Evolutionary conservation across 83 land plant genomes (phyloP), one percentile per base, ranked within the genome.

Genomic region (Picea mariana): DNA sequence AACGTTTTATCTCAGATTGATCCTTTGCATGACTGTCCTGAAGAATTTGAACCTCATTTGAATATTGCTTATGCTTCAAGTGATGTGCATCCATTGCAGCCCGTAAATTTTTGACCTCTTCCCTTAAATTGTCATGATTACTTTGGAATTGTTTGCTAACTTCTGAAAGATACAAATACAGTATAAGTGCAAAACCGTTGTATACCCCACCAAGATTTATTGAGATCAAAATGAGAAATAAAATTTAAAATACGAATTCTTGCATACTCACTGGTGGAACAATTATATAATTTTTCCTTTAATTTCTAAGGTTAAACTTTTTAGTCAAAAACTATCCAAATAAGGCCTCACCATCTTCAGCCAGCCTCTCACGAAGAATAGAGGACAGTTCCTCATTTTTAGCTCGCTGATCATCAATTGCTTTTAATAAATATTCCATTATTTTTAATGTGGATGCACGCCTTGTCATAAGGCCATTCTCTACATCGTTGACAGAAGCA

Each of bases 1-100:
- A 83, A 40, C 84, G 83, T 80, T 62, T 90, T 18, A 89, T 75
- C 80, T 90, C 91, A 65, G 92, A 90, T 81, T 93, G 95, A 84
- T 88, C 91, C 81, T 92, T 95, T 23, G 93, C 88, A 82, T 92
- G 89, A 68, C 21, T 71, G 67, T 95, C 98, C 62, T 83, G 83
- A 67, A 78, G 85, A 18, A 77, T 84, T 60, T 82, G 88, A 49
- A 95, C 58, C 58, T 93, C 92, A 82, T 86, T 61, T 61, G 86
- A 69, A 49, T 93, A 80, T 79, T 88, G 84, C 73, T 85, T 92
- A 77, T 97, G 95, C 92, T 88, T 95, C 84, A 93, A 83, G 82
- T 92, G 94, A 81, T 95, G 89, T 62, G 88, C 87, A 80, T 84
- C 81, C 66, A 93, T 73, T 23, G 81, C 88, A 42, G 83, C 55